phyloP scores from a whole-genome alignment of 257 asterid genomes.

The Sherardia arvensis region DNA sequence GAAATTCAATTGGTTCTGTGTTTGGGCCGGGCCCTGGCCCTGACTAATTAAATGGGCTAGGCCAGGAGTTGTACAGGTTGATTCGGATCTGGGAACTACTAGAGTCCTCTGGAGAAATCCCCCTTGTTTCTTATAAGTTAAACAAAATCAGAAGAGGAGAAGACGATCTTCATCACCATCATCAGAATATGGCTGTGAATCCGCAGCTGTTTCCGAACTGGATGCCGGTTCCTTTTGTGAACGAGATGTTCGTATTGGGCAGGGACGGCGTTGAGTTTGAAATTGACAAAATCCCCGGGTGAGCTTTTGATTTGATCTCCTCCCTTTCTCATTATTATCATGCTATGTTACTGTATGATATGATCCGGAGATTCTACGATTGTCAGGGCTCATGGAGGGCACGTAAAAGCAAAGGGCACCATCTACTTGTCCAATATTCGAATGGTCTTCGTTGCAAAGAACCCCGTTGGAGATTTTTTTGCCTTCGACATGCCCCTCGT shows the following conservation, averaged over 20 bases:
- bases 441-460: conserved; percentile 81
- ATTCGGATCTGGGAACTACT: neutral
- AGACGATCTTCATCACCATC: too few relatives aligned
- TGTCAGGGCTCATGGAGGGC: conserved; percentile 51
- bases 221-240: conserved; percentile 82
- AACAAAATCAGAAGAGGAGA: neutral
- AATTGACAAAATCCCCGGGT: conserved; percentile 88
- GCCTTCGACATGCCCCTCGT: conserved; percentile 97
- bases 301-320: too few relatives aligned
- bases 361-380: too few relatives aligned
- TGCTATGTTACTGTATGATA: too few relatives aligned
- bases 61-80: neutral
- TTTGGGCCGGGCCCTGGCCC: neutral
- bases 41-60: neutral
- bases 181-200: conserved; percentile 69
- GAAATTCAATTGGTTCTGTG: too few relatives aligned
- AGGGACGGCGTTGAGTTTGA: conserved; percentile 90
- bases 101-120: too few relatives aligned
- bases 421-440: conserved; percentile 89
- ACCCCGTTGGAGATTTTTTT: conserved; percentile 50
- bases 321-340: too few relatives aligned
- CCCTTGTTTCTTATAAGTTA: too few relatives aligned
- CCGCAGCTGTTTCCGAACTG: conserved; percentile 81
- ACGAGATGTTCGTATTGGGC: conserved; percentile 76
- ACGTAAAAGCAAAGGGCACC: conserved; percentile 67